A percentile compares a stretch with the other conserved stretches of the same genome.
Conservation (phyloP, 2,329 filamentous ascomycete species). For the Epichloe hybrida region DNA sequence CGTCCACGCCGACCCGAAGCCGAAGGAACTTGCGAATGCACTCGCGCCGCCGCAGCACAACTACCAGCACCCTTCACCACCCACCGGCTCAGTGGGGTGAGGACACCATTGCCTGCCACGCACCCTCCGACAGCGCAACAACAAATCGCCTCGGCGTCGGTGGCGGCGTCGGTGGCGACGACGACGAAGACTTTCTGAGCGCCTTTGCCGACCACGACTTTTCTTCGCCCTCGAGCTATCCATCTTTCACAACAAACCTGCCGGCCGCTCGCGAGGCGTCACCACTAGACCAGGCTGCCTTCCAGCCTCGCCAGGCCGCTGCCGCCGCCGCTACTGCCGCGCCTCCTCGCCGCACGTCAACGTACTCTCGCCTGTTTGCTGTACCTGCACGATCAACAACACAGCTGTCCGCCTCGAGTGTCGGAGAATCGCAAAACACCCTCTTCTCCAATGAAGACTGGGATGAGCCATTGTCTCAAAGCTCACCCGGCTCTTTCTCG, state of each 20-base stretch:
- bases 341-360: slow-evolving; percentile 4
- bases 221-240: slow-evolving; percentile 24
- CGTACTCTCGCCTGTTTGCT: slow-evolving; percentile 9
- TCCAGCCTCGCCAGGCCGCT: slow-evolving; percentile 4
- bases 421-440: slow-evolving; percentile 14
- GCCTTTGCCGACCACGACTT: slow-evolving; percentile 17
- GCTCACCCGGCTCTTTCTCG: slow-evolving; percentile 15
- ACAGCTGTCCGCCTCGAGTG: slow-evolving; percentile 8
- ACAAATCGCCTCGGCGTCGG: background rate
- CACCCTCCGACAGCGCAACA: background rate
- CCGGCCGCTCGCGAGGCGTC: background rate
- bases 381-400: slow-evolving; percentile 11
- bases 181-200: slow-evolving; percentile 15
- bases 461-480: slow-evolving; percentile 15
- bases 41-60: background rate
- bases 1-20: background rate
- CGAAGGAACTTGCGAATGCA: background rate
- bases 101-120: slow-evolving; percentile 5
- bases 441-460: slow-evolving; percentile 17
- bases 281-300: slow-evolving; percentile 2
- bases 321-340: background rate
- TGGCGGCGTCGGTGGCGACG: background rate
- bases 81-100: slow-evolving; percentile 4
- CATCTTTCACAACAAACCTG: slow-evolving; percentile 12
- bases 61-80: background rate